Evolutionary conservation across 1,284 basidiomycete genomes (phyloP).

Genomic region (Austroboletus novae-zelandiae): DNA sequence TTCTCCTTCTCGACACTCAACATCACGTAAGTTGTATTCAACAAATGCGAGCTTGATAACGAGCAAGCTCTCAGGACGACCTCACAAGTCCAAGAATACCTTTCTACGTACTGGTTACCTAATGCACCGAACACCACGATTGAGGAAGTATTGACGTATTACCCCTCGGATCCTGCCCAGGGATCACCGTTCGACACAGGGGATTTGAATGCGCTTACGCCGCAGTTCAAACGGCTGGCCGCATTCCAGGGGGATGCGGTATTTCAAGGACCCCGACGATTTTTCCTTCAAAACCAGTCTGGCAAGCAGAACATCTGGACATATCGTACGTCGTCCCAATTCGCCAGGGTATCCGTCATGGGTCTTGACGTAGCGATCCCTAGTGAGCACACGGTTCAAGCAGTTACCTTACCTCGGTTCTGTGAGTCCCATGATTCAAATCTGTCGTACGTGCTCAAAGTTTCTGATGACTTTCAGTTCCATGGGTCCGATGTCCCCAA

Average conservation of each 20-base stretch:
- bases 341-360: too few relatives aligned
- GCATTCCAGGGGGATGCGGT: slow-evolving; percentile 50
- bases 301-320: slow-evolving; percentile 47
- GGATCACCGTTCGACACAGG: slow-evolving; percentile 56
- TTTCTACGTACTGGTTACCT: slow-evolving; percentile 35
- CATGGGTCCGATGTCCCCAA: slow-evolving; percentile 43
- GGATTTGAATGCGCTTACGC: slow-evolving; percentile 41
- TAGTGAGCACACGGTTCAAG: not conserved
- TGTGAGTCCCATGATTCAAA: not conserved
- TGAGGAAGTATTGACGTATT: slow-evolving; percentile 35
- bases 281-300: slow-evolving; percentile 43
- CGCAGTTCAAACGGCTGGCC: slow-evolving; percentile 53
- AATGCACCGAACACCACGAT: slow-evolving; percentile 29
- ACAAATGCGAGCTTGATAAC: too few relatives aligned
- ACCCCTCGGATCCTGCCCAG: slow-evolving; percentile 42
- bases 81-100: slow-evolving; percentile 35
- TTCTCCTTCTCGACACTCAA: slow-evolving; percentile 45
- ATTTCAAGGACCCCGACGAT: slow-evolving; percentile 55
- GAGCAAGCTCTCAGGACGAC: slow-evolving; percentile 32
- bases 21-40: slow-evolving; percentile 24
- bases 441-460: not conserved
- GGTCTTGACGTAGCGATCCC: not conserved
- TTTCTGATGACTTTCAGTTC: slow-evolving; percentile 10
- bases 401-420: not conserved
- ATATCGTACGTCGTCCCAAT: slow-evolving; percentile 36